Base-by-base conservation (phyloP, 352 stramenopile genomes). In the Globisporangium nunn region DNA sequence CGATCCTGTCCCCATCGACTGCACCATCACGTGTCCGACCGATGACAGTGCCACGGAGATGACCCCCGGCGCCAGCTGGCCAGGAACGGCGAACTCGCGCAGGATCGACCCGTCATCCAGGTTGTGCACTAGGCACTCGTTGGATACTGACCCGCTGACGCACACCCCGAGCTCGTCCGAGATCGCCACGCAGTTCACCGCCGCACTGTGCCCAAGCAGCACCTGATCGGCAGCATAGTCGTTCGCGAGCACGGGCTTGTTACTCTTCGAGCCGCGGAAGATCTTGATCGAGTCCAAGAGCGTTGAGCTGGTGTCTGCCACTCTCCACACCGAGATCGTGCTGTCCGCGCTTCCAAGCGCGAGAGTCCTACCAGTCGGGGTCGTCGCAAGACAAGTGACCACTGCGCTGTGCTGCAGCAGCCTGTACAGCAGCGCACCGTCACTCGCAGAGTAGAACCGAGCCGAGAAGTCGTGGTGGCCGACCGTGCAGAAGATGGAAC, bases 291-390 rank as follows among this genome's bases (percentile, higher is more conserved):
- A 82, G 44, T 88, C 72, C 35, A 95, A 58, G 18, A 91, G 62
- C 46, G 76, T 89, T 48, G 74, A 85, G 29, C 72, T 88, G 44
- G 75, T 76, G 40, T 67, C 71, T 28, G 75, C 74, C 35, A 92
- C 67, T 61, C 86, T 88, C 83, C 85, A 95, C 14, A 93, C 66
- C 7, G 79, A 92, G 41, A 95, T 75, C 10, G 81, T 92, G 28
- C 81, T 78, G 57, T 95, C 81, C 3, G 64, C 67, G 44, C 78
- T 80, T 2, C 80, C 80, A 6, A 93, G 61, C 1, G 69, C 71
- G 8, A 91, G 62, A 37, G 87, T 60, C 2, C 70, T 71, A 29
- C 75, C 72, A 2, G 71, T 68, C 4, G 65, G 61, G 54, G 69
- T 90, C 23, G 71, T 76, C 15, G 47, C 68, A 30, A 93, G 67